A percentile compares a stretch with the other conserved stretches of the same genome.
These are phyloP conservation scores for Paspalum vaginatum DNA, from an alignment of 176 grass and related monocot genomes.

Conservation along the genomic window DNA sequence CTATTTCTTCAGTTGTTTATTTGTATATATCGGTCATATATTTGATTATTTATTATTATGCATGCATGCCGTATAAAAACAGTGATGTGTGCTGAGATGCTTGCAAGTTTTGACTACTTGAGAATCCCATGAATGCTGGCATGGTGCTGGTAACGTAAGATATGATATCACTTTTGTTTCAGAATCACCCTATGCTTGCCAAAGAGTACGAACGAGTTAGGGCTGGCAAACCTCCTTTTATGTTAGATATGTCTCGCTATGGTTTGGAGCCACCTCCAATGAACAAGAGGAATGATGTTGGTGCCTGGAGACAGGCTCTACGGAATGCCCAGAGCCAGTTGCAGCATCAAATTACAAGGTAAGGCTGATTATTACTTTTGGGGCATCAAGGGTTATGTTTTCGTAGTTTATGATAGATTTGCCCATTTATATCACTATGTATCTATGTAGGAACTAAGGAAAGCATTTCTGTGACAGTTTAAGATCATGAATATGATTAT, in stretches of 20 bases:
- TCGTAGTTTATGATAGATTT: slow-evolving; percentile 3
- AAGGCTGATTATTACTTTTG: slow-evolving; percentile 30
- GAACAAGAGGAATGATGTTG: slow-evolving; percentile 86
- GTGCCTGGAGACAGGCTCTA: slow-evolving; percentile 88
- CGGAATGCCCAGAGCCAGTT: slow-evolving; percentile 84
- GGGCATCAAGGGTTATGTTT: neutral
- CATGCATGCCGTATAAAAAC: neutral
- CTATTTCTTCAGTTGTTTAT: neutral
- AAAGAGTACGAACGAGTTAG: slow-evolving; percentile 98
- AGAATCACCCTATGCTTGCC: slow-evolving; percentile 95
- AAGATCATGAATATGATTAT: neutral
- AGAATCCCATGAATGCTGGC: neutral
- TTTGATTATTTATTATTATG: neutral
- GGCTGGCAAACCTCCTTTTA: slow-evolving; percentile 85
- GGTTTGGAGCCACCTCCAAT: slow-evolving; percentile 80
- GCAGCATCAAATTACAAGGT: slow-evolving; percentile 94
- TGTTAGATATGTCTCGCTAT: slow-evolving; percentile 96
- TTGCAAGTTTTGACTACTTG: slow-evolving; percentile 3
- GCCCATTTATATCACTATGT: neutral
- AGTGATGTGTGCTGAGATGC: neutral
- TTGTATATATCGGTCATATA: neutral
- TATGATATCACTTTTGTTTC: slow-evolving; percentile 34
- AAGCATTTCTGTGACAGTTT: slow-evolving; percentile 1
- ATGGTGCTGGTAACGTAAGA: slow-evolving; percentile 5
- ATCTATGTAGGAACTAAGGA: neutral